Percentiles rank a stretch among this genome's conserved stretches.
Conservation (phyloP, 2,329 filamentous ascomycete genomes). For the Fusarium anguioides region DNA sequence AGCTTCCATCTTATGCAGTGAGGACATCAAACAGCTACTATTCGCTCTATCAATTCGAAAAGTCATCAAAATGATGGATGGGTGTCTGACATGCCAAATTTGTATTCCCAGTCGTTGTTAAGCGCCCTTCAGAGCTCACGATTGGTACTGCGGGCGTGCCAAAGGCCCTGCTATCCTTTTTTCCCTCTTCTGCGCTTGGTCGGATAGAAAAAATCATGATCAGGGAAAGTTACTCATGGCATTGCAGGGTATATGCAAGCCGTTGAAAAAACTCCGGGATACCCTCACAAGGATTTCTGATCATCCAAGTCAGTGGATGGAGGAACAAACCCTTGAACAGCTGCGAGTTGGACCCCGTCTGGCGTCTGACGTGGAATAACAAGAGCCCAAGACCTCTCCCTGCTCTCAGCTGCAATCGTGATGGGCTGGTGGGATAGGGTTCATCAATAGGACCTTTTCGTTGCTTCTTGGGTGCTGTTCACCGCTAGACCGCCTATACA, state of each 20-base stretch:
- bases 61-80: conserved; percentile 6
- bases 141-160: neutral
- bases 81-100: neutral
- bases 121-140: neutral
- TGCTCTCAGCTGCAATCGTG: conserved; percentile 24
- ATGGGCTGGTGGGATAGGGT: conserved; percentile 36
- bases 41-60: neutral
- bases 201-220: neutral
- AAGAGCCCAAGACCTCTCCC: conserved; percentile 32
- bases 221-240: neutral
- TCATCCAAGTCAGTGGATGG: neutral
- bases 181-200: no score
- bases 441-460: conserved; percentile 16
- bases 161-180: neutral
- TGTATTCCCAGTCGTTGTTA: neutral
- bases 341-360: conserved; percentile 23
- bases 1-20: neutral
- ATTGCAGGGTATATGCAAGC: conserved; percentile 2
- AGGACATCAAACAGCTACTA: neutral
- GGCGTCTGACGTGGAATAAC: conserved; percentile 33
- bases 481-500: no score
- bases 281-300: conserved; percentile 20
- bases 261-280: conserved; percentile 14
- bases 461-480: conserved; percentile 39
- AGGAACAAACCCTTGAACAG: neutral